Conservation (phyloP, 2,329 filamentous ascomycete species). For the Xylaria sp. region DNA sequence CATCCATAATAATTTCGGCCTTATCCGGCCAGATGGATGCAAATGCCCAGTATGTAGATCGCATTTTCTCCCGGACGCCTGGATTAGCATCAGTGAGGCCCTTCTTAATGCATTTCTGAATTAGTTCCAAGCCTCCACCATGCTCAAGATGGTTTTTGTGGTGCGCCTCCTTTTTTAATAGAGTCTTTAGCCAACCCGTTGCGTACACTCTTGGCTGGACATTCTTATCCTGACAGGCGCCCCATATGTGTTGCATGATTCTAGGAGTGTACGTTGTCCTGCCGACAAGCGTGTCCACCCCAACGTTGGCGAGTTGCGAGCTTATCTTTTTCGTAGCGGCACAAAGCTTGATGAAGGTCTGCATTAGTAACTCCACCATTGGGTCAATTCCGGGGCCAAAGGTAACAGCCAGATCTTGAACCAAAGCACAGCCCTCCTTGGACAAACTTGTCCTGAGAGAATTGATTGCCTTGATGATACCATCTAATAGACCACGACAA, state of each 20-base stretch:
- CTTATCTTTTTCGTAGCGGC: conserved; percentile 92
- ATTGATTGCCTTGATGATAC: conserved; percentile 85
- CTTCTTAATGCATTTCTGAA: conserved; percentile 90
- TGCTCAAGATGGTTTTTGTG: conserved; percentile 89
- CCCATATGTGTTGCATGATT: conserved; percentile 85
- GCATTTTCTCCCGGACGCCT: conserved; percentile 86
- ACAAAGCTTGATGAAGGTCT: conserved; percentile 88
- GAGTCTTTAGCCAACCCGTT: conserved; percentile 83
- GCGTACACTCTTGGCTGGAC: conserved; percentile 84
- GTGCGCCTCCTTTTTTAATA: conserved; percentile 79
- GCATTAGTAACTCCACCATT: conserved; percentile 90
- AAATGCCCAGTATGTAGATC: conserved; percentile 88
- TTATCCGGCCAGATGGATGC: conserved; percentile 79
- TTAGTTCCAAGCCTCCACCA: conserved; percentile 80
- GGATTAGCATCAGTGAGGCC: conserved; percentile 91
- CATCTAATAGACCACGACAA: conserved; percentile 81
- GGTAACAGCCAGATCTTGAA: conserved; percentile 84
- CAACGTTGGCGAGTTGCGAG: conserved; percentile 82
- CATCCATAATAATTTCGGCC: conserved; percentile 82
- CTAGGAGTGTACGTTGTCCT: conserved; percentile 82
- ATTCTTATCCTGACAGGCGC: conserved; percentile 91
- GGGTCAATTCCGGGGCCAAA: conserved; percentile 84
- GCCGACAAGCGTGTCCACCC: conserved; percentile 83
- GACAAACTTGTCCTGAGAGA: conserved; percentile 91
- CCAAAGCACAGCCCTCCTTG: conserved; percentile 82